Conservation (phyloP, 305 asterid genomes). For the Vinca major region DNA sequence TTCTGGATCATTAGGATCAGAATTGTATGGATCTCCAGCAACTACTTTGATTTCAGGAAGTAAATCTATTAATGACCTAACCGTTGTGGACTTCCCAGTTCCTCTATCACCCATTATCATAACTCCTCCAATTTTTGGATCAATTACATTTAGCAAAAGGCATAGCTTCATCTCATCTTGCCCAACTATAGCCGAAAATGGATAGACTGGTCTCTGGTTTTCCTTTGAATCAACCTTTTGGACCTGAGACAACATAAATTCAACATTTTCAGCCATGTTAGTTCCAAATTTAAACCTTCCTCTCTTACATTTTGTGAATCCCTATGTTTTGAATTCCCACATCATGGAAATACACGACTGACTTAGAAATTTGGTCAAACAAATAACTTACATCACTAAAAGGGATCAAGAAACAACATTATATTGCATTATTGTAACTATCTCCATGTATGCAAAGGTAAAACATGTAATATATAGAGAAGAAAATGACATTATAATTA, state of each 20-base stretch:
- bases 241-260: constrained; percentile 29
- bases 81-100: constrained; percentile 88
- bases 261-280: background rate
- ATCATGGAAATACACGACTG: background rate
- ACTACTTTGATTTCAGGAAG: constrained; percentile 80
- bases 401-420: background rate
- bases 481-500: background rate
- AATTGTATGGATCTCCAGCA: constrained; percentile 74
- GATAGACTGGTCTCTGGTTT: constrained; percentile 87
- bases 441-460: background rate
- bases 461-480: background rate
- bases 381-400: background rate
- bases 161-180: constrained; percentile 96
- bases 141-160: constrained; percentile 74
- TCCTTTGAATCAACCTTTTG: constrained; percentile 56
- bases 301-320: background rate
- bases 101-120: constrained; percentile 99
- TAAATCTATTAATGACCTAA: constrained; percentile 69
- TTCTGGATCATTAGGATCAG: constrained; percentile 86
- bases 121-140: constrained; percentile 94
- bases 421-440: background rate
- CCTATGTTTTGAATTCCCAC: background rate
- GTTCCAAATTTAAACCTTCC: background rate
- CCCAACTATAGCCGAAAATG: constrained; percentile 97
- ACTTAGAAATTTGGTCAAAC: background rate